Evolutionary conservation across 2,329 filamentous ascomycete species (phyloP), one percentile per base, ranked within the genome.

Genomic region (Harringtonia lauricola): DNA sequence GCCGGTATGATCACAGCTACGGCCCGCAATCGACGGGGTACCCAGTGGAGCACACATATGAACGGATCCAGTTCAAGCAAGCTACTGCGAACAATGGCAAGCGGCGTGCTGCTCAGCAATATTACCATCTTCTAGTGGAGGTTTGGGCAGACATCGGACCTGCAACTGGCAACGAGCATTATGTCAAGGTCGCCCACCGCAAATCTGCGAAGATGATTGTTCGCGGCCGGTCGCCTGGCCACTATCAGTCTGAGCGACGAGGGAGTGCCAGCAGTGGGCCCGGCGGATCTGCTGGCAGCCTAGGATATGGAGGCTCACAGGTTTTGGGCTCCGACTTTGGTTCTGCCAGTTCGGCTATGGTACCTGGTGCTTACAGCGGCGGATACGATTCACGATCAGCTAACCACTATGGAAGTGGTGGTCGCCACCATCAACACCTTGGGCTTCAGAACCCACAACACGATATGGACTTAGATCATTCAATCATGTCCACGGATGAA

Each of bases 71-170:
- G 55, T 95, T 95, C 72, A 94, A 94, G 60, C 86, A 86, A 51
- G 88, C 89, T 1, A 95, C 88, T 0, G 86, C 87, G 21, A 95
- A 95, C 65, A 95, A 95, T 52, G 88, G 88, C 38, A 94, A 94
- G 61, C 74, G 89, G 52, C 73, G 89, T 45, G 88, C 88, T 1
- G 86, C 88, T 17, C 88, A 95, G 57, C 89, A 95, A 54, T 94
- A 88, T 60, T 95, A 94, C 56, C 86, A 92, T 54, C 71, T 95
- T n/a, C 76, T 94, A 37, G 81, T 94, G 4, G 87, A 94, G 58
- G 75, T 94, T 1, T 86, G 79, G 61, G 86, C 76, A 8, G 80
- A 89, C 50, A 65, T 86, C 8, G 71, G 76, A 3, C 57, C 60
- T 28, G 67, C 62, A 52, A 52, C 33, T 22, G 45, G 37, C 59